Conservation (phyloP, 2,329 filamentous ascomycete species). For the Daldinia eschscholtzii region DNA sequence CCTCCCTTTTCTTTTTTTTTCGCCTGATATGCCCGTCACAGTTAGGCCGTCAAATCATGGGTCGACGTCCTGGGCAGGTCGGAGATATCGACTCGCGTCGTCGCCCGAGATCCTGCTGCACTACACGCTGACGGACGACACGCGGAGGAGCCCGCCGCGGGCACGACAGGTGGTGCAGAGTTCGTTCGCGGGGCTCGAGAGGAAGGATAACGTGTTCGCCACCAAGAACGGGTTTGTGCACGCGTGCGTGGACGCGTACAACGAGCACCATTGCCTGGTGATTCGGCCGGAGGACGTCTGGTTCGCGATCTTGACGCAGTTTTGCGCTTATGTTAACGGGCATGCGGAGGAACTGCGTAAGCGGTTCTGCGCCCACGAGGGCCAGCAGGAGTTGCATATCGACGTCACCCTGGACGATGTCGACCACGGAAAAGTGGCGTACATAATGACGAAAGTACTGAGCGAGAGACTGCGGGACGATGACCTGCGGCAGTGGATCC, state of each 20-base stretch:
- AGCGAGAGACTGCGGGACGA: constrained; percentile 55
- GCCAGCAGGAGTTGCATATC: constrained; percentile 50
- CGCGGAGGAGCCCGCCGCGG: constrained; percentile 41
- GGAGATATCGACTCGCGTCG: constrained; percentile 41
- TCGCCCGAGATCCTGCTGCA: constrained; percentile 43
- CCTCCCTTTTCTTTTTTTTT: constrained; percentile 1
- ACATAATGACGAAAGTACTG: constrained; percentile 54
- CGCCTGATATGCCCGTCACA: constrained; percentile 46
- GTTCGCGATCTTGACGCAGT: constrained; percentile 61
- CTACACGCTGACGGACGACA: constrained; percentile 45
- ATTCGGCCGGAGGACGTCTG: constrained; percentile 65
- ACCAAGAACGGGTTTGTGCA: constrained; percentile 53
- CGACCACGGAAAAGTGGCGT: constrained; percentile 52
- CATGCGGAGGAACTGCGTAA: constrained; percentile 59
- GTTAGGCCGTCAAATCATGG: constrained; percentile 46
- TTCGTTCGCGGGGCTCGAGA: constrained; percentile 40
- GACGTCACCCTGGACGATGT: constrained; percentile 27
- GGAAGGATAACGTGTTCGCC: constrained; percentile 46
- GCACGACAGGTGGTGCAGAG: constrained; percentile 44
- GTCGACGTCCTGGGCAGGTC: constrained; percentile 44
- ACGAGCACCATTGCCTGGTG: constrained; percentile 57
- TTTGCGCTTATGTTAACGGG: constrained; percentile 59
- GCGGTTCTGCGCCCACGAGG: constrained; percentile 58
- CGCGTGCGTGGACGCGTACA: constrained; percentile 55
- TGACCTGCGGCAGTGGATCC: constrained; percentile 56